These are phyloP conservation scores for Leccinum obscurum DNA, from an alignment of 768 basidiomycete species.

Conservation along the genomic window DNA sequence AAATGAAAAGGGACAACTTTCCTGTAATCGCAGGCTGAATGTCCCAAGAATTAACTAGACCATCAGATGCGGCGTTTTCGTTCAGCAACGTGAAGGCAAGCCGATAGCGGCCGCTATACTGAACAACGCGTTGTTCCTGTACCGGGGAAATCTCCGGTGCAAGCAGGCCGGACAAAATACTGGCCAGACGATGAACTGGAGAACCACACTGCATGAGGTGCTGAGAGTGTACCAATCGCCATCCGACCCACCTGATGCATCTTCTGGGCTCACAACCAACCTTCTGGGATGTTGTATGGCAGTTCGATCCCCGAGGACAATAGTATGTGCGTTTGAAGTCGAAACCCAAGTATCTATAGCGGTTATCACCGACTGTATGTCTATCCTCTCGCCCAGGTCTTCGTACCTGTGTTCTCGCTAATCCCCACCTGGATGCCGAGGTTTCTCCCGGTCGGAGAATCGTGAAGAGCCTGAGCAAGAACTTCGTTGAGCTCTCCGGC, in stretches of 20 bases:
- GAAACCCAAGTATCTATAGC: conserved; percentile 14
- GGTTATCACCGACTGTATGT: conserved; percentile 8
- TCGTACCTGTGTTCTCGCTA: conserved; percentile 37
- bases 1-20: conserved; percentile 39
- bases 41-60: conserved; percentile 68
- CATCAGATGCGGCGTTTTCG: conserved; percentile 76
- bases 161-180: conserved; percentile 42
- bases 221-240: not conserved
- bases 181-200: conserved; percentile 39
- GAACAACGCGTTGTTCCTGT: conserved; percentile 53
- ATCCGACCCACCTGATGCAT: conserved; percentile 31
- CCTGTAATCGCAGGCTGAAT: conserved; percentile 61
- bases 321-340: conserved; percentile 21
- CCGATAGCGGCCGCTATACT: conserved; percentile 80
- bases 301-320: conserved; percentile 27
- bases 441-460: conserved; percentile 43
- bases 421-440: conserved; percentile 38
- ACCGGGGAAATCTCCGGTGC: conserved; percentile 47
- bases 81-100: conserved; percentile 93
- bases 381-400: not conserved
- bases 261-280: conserved; percentile 22
- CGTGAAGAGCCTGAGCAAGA: conserved; percentile 16
- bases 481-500: conserved; percentile 33
- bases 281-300: conserved; percentile 22
- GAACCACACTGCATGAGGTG: conserved; percentile 19